Percentiles rank a stretch among this genome's conserved stretches.
phyloP scores from a whole-genome alignment of 1,284 basidiomycete genomes.

The Inonotus obliquus region DNA sequence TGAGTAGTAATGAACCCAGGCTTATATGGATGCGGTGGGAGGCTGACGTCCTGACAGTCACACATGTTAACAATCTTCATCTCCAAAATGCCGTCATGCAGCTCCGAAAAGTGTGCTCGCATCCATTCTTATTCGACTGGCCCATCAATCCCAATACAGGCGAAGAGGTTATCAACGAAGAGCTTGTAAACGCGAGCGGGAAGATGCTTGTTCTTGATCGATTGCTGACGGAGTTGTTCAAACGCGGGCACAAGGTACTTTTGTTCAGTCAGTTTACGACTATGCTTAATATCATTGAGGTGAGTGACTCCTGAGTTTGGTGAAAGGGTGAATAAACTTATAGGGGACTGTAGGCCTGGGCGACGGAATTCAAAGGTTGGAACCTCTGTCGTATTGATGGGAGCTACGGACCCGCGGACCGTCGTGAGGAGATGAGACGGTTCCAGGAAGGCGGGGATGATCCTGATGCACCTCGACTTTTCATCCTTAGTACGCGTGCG shows the following conservation, averaged over 20 bases:
- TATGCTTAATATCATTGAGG: constrained; percentile 93
- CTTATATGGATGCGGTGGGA: neutral
- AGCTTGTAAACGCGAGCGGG: constrained; percentile 82
- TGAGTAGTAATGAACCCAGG: constrained; percentile 32
- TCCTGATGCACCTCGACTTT: constrained; percentile 69
- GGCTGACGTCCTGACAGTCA: constrained; percentile 42
- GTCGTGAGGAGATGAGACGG: constrained; percentile 78
- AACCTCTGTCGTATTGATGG: constrained; percentile 90
- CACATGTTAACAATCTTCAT: constrained; percentile 85
- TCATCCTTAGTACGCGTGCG: constrained; percentile 88
- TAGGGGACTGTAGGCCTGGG: constrained; percentile 67
- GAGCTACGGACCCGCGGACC: constrained; percentile 67
- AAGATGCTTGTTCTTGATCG: constrained; percentile 97
- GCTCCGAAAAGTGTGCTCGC: constrained; percentile 89
- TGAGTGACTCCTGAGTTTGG: constrained; percentile 29
- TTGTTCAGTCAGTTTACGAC: constrained; percentile 95
- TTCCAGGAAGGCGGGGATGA: constrained; percentile 78
- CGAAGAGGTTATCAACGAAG: constrained; percentile 60
- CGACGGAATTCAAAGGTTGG: constrained; percentile 75
- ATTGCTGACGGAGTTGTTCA: constrained; percentile 82
- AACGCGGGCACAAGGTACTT: constrained; percentile 82
- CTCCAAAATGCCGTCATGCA: constrained; percentile 96
- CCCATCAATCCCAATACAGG: constrained; percentile 64
- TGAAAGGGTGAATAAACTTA: constrained; percentile 4
- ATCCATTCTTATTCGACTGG: constrained; percentile 93